Conservation (phyloP, 768 basidiomycete genomes). For the Arthromyces matolae region DNA sequence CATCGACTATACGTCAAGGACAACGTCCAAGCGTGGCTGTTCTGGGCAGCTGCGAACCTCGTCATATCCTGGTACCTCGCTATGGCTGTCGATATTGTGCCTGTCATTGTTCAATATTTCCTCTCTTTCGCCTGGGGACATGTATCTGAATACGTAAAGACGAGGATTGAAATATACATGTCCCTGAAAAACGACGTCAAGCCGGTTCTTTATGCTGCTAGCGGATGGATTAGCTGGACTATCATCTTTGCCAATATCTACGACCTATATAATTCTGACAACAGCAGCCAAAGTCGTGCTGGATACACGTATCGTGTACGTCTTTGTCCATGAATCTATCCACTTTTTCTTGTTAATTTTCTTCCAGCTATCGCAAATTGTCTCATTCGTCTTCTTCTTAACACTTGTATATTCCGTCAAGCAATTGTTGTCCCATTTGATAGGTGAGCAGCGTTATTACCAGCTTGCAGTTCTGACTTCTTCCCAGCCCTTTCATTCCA, state of each 20-base stretch:
- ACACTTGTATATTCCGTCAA: slow-evolving; percentile 58
- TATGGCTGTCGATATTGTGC: slow-evolving; percentile 65
- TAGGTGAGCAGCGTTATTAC: slow-evolving; percentile 32
- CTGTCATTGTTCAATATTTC: slow-evolving; percentile 46
- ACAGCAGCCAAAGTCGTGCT: slow-evolving; percentile 45
- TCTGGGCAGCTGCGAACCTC: slow-evolving; percentile 78
- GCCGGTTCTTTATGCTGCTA: slow-evolving; percentile 69
- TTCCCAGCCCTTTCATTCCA: slow-evolving; percentile 66
- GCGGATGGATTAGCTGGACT: slow-evolving; percentile 69
- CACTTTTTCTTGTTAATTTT: not conserved
- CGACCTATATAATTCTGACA: slow-evolving; percentile 42
- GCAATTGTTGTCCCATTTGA: slow-evolving; percentile 65
- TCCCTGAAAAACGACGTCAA: slow-evolving; percentile 68
- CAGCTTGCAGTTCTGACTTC: not conserved
- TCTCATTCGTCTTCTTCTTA: slow-evolving; percentile 78
- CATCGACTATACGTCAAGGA: slow-evolving; percentile 58
- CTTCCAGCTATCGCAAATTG: slow-evolving; percentile 50
- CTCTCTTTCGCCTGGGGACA: slow-evolving; percentile 71
- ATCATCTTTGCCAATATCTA: slow-evolving; percentile 72
- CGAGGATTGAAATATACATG: slow-evolving; percentile 63
- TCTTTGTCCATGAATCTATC: slow-evolving; percentile 3
- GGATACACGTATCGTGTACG: slow-evolving; percentile 55
- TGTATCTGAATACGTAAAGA: slow-evolving; percentile 65
- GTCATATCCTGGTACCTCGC: slow-evolving; percentile 79
- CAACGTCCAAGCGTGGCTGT: slow-evolving; percentile 74